phyloP scores from a whole-genome alignment of 768 basidiomycete species.

The Phanerodontia chrysosporium region DNA sequence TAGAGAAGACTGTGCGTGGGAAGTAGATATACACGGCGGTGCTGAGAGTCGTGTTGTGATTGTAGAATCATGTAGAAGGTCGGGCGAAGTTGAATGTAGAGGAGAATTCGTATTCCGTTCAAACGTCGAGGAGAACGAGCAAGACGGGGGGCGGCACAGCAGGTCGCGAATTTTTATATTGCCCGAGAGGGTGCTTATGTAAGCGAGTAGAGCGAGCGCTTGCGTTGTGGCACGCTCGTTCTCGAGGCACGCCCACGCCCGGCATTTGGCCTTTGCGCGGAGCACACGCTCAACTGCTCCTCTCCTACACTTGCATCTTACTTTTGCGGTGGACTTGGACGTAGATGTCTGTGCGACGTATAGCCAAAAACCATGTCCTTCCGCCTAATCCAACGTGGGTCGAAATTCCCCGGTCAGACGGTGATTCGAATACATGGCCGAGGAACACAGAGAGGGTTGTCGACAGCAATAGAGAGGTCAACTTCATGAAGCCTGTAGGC shows the following conservation, averaged over 20 bases:
- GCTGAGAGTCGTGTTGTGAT: not conserved
- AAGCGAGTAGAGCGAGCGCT: not conserved
- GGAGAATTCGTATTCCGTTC: not conserved
- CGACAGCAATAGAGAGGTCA: slow-evolving; percentile 68
- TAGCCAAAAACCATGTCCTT: slow-evolving; percentile 24
- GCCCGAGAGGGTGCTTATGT: not conserved
- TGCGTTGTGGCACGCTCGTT: not conserved
- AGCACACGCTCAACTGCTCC: not conserved
- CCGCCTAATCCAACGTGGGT: slow-evolving; percentile 53
- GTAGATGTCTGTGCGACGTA: slow-evolving; percentile 14
- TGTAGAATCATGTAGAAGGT: not conserved
- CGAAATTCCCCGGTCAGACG: slow-evolving; percentile 62
- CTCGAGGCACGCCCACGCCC: not conserved
- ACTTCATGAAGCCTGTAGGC: slow-evolving; percentile 58
- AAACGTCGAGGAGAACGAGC: not conserved
- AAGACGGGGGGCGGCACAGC: not conserved
- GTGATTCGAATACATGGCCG: slow-evolving; percentile 51
- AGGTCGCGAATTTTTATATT: not conserved
- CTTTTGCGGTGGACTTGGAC: not conserved
- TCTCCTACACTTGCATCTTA: not conserved
- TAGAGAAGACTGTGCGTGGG: slow-evolving; percentile 35
- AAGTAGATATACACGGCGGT: slow-evolving; percentile 60
- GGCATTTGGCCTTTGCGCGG: not conserved
- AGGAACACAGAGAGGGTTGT: slow-evolving; percentile 47
- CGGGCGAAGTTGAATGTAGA: no score